phyloP scores from a whole-genome alignment of 2,329 filamentous ascomycete species.

The Cladosporium sp. region DNA sequence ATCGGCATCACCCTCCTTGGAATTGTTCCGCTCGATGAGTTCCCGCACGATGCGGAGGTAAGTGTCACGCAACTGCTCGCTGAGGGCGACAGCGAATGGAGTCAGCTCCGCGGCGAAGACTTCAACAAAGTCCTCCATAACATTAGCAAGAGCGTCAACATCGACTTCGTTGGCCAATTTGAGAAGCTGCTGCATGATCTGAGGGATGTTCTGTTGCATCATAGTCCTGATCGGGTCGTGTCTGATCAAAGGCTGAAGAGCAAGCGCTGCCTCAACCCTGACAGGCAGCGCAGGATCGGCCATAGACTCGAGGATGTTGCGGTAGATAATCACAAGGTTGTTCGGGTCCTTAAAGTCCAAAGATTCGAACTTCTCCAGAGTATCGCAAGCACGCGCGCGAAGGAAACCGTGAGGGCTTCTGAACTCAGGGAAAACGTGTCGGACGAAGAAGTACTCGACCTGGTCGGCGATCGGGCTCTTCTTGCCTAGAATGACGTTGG shows the following conservation, averaged over 20 bases:
- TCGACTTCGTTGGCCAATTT: slow-evolving; percentile 98
- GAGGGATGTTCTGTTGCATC: slow-evolving; percentile 97
- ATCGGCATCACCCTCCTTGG: slow-evolving; percentile 68
- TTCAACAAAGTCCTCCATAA: slow-evolving; percentile 99
- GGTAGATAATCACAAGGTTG: slow-evolving; percentile 93
- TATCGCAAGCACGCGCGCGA: slow-evolving; percentile 91
- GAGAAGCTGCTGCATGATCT: slow-evolving; percentile 97
- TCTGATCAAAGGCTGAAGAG: slow-evolving; percentile 89
- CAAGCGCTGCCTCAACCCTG: slow-evolving; percentile 86
- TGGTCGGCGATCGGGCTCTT: slow-evolving; percentile 97
- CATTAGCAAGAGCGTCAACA: slow-evolving; percentile 92
- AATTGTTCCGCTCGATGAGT: slow-evolving; percentile 80
- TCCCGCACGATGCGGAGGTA: slow-evolving; percentile 92
- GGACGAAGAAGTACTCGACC: slow-evolving; percentile 96
- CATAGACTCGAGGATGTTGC: slow-evolving; percentile 96
- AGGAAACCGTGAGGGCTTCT: slow-evolving; percentile 87
- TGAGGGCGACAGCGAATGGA: slow-evolving; percentile 92
- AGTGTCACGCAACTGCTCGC: slow-evolving; percentile 91
- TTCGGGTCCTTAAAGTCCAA: slow-evolving; percentile 95
- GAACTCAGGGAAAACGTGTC: slow-evolving; percentile 98
- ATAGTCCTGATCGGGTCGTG: slow-evolving; percentile 90
- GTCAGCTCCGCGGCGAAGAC: slow-evolving; percentile 96
- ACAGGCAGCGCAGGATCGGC: slow-evolving; percentile 90
- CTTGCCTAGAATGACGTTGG: slow-evolving; percentile 91
- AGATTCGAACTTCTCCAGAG: slow-evolving; percentile 95